Conservation (phyloP, 257 asterid species). For the Ligustrum vulgare region DNA sequence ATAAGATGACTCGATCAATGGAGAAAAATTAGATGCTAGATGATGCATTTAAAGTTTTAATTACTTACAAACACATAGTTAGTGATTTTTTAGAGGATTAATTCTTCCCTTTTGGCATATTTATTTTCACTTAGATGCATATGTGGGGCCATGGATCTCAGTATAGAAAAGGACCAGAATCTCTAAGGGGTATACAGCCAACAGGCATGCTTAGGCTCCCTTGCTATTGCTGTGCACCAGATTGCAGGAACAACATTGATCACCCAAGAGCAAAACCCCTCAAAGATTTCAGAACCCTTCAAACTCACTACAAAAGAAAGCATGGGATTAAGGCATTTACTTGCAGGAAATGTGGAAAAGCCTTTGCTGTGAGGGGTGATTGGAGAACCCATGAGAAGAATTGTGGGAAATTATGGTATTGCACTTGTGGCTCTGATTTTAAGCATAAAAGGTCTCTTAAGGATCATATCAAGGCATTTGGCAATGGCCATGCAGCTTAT, state of each 20-base stretch:
- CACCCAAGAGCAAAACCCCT: conserved; percentile 17
- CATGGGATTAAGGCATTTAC: conserved; percentile 48
- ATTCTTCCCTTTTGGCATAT: background rate
- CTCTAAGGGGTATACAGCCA: conserved; percentile 48
- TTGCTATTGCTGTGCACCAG: conserved; percentile 42
- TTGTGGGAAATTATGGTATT: conserved; percentile 41
- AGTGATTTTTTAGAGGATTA: background rate
- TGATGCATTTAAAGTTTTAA: background rate
- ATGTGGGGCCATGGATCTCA: conserved; percentile 64
- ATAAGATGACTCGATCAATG: background rate
- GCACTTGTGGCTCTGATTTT: background rate
- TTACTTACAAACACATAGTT: background rate
- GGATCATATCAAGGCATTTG: conserved; percentile 49
- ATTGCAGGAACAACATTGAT: conserved; percentile 50
- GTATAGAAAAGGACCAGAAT: conserved; percentile 49
- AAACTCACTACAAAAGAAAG: conserved; percentile 46
- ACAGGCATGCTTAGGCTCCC: conserved; percentile 30
- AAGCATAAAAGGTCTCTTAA: conserved; percentile 38
- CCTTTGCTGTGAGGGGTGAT: conserved; percentile 50
- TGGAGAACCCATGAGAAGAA: conserved; percentile 56
- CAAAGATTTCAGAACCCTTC: conserved; percentile 48
- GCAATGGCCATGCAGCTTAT: conserved; percentile 42
- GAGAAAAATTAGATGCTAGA: background rate
- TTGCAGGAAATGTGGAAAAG: conserved; percentile 50
- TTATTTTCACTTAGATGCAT: conserved; percentile 35